Percentiles rank a stretch among this genome's conserved stretches.
phyloP scores from a whole-genome alignment of 352 stramenopile genomes.

The Phytophthora syringae region DNA sequence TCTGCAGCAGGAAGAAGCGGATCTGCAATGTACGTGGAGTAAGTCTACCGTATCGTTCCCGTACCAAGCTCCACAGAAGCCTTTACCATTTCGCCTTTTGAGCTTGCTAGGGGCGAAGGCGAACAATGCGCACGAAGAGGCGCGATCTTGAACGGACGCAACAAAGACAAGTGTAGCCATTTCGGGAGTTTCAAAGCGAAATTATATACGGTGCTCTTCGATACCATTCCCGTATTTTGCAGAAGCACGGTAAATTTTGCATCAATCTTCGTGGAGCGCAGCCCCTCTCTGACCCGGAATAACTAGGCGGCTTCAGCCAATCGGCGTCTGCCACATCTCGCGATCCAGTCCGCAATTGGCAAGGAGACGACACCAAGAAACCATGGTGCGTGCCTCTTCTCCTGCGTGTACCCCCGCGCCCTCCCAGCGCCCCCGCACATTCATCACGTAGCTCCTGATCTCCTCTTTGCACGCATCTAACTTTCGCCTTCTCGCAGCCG shows the following conservation, averaged over 20 bases:
- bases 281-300: too few relatives aligned
- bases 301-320: slow-evolving; percentile 17
- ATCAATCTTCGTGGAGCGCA: too few relatives aligned
- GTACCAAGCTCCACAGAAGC: not conserved
- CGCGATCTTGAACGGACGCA: slow-evolving; percentile 13
- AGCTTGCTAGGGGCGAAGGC: not conserved
- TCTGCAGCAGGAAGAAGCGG: slow-evolving; percentile 99
- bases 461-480: slow-evolving; percentile 26
- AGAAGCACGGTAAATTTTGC: too few relatives aligned
- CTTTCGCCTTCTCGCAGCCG: slow-evolving; percentile 39
- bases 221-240: too few relatives aligned
- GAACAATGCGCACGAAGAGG: slow-evolving; percentile 19
- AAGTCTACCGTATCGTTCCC: not conserved
- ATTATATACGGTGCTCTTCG: too few relatives aligned
- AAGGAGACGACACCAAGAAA: not conserved
- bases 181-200: slow-evolving; percentile 2
- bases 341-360: slow-evolving; percentile 3
- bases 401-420: not conserved
- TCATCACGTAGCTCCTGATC: not conserved
- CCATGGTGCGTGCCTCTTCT: slow-evolving; percentile 13
- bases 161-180: not conserved
- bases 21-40: slow-evolving; percentile 76
- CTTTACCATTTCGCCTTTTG: slow-evolving; percentile 16
- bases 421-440: too few relatives aligned
- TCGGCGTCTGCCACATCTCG: slow-evolving; percentile 4